Base-by-base conservation (phyloP, 2,329 filamentous ascomycete species). In the Colletotrichum theobromicola region DNA sequence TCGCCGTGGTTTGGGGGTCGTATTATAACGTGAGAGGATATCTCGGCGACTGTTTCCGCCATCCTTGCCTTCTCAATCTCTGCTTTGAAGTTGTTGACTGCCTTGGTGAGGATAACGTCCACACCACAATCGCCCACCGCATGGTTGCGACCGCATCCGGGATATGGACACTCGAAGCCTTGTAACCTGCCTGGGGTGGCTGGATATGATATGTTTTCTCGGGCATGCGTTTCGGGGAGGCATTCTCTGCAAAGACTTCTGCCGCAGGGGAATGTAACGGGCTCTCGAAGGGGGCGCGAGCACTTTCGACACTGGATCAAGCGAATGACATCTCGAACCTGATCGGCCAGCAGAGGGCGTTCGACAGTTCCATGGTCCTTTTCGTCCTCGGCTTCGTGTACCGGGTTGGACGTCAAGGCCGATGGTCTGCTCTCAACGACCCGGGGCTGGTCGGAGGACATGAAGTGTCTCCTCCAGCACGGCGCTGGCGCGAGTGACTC, bases 201-300 rank as follows among this genome's bases (percentile, higher is more conserved):
- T 1, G 95, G 95, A 82, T 96, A 98, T 3, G 94, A 93, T 72
- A 98, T 94, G 75, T 94, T 91, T 62, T 87, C 86, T 58, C 95
- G 90, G 18, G 88, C 82, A 78, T 93, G 90, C 4, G 92, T 84
- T 61, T 90, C 84, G 2, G 95, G 95, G 2, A 98, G 84, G 83
- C 96, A 98, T 64, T 83, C 82, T 79, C 90, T 92, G 84, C 96
- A 98, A 13, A 98, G 83, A 13, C 93, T 93, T 80, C 93, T 91
- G 32, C 95, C 95, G 81, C 96, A 98, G 7, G 95, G 95, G 6
- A 98, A 86, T 1, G 94, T 94, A 71, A 95, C 88, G 7, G 95
- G 94, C 10, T 91, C 87, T 60, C 85, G 87, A 34, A 97, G 86
- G 2, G 93, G 93, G 57, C 86, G 87, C 5, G 93, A 94, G 82